Conservation (phyloP, 208 protist species). For the Trypanosomatidae sp. region DNA sequence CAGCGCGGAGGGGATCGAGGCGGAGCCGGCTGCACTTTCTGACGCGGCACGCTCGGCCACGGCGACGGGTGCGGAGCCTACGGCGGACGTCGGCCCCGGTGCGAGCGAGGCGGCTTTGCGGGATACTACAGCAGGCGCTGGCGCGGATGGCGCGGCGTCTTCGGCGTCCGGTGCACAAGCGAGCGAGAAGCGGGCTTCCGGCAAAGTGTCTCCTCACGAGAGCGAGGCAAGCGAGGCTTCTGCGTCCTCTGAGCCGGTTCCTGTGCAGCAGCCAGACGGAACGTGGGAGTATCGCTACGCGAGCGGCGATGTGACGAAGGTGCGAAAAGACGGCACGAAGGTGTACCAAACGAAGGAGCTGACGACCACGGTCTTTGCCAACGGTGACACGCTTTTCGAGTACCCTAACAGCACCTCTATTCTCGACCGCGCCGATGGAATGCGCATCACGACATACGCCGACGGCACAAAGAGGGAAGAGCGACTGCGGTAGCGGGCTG, state of each 20-base stretch:
- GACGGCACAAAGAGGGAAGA: conserved; percentile 74
- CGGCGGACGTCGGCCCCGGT: too few relatives aligned
- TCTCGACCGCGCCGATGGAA: conserved; percentile 71
- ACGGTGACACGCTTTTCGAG: conserved; percentile 77
- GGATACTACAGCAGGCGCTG: too few relatives aligned
- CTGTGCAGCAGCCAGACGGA: conserved; percentile 59
- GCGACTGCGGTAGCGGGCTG: conserved; percentile 22
- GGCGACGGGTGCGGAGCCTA: too few relatives aligned
- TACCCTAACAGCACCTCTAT: conserved; percentile 77
- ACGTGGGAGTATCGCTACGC: conserved; percentile 80
- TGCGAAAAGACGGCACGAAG: conserved; percentile 56
- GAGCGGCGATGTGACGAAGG: conserved; percentile 69
- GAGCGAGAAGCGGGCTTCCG: too few relatives aligned
- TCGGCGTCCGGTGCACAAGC: too few relatives aligned
- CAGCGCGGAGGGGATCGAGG: neutral
- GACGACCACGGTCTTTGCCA: conserved; percentile 63
- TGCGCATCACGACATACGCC: conserved; percentile 71
- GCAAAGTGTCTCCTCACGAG: too few relatives aligned
- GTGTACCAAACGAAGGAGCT: conserved; percentile 55
- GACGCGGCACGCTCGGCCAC: too few relatives aligned
- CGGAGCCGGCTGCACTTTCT: neutral
- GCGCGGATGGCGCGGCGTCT: too few relatives aligned
- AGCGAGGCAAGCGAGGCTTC: too few relatives aligned
- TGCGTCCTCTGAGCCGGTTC: conserved; percentile 43
- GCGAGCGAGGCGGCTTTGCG: too few relatives aligned